Evolutionary conservation across 371 early-diverging fungal genomes (phyloP), one percentile per base, ranked within the genome.

Genomic region (Umbelopsis sp.): DNA sequence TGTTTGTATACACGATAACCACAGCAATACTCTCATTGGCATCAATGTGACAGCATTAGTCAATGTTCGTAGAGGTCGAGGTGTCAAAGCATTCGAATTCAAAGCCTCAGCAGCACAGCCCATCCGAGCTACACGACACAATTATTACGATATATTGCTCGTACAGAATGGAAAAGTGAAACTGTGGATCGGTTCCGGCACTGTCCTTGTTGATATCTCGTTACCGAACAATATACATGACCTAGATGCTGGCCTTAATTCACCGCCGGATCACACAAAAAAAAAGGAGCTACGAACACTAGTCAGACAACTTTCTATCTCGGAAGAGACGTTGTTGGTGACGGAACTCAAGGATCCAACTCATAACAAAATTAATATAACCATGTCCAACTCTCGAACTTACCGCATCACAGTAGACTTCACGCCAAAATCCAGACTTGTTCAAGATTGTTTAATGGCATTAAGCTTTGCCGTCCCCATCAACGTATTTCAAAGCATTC

Each of bases 401-500:
- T 10, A 80, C 12, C 76, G 89, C 2, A 76, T 70, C 20, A 68
- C 66, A 4, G 44, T 88, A 4, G 74, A 81, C 20, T 74, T 85
- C 38, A 66, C 63, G 14, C 74, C 80, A 8, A 65, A 75, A 4
- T 76, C 83, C 0, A 74, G 71, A 24, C 65, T 89, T 4, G 86
- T 87, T 2, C 76, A 73, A 37, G 73, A 77, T 62, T 78, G 81
- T 52, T 48, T 87, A 3, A 78, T 77, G 24, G 85, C 87, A 6
- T 65, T 88, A 20, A 73, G 76, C 48, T 83, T 71, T 69, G 87
- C 83, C 5, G 53, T 87, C 25, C 81, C 86, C 4, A 52, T 63
- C 18, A 66, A 73, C 12, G 25, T 70, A 0, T 78, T 75, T 46
- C 75, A 69, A 69, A 69, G 70, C 10, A 75, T 84, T 11, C 63